Evolutionary conservation across 2,329 filamentous ascomycete species (phyloP), one percentile per base, ranked within the genome.

Genomic region (Calonectria pseudoturangicola): DNA sequence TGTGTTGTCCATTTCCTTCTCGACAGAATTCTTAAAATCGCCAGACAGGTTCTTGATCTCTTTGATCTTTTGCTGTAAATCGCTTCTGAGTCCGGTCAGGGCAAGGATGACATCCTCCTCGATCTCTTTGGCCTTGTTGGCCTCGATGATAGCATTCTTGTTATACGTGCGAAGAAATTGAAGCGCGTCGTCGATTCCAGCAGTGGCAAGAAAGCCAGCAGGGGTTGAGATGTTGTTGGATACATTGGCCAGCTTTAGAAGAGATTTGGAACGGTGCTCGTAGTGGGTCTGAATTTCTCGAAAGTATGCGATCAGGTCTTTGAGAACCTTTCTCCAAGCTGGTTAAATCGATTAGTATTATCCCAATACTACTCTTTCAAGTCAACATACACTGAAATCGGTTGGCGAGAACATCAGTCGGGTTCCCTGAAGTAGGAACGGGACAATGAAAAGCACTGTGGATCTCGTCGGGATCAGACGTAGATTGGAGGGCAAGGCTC

Each of bases 21-120:
- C 95, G 12, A 99, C 95, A 0, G 93, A 94, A 82, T 98, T 99
- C 86, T 98, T 98, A 86, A 99, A 99, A 83, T 99, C 97, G 18
- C 95, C 94, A 7, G 95, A 94, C 18, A 99, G 87, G 77, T 92
- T 93, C 86, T 98, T 98, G 86, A 99, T 99, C 85, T 99, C 97
- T 85, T 98, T 99, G 84, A 98, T 98, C 87, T 99, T 99, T 83
- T 97, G 95, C 74, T 94, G 93, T 21, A 99, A 88, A 83, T 99
- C 97, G 80, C 92, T 96, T 71, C 97, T 89, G 67, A 99, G 87
- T 1, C 95, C 95, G 2, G 93, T 95, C 69, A 99, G 88, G 66
- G 96, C 95, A 64, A 94, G 88, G 75, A 98, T 95, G 58, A 99
- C 95, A 81, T 98, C 96, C 74, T 93, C 92, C 82, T 98, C 95